phyloP scores from a whole-genome alignment of 768 basidiomycete species.

The Auriscalpium microsporum region DNA sequence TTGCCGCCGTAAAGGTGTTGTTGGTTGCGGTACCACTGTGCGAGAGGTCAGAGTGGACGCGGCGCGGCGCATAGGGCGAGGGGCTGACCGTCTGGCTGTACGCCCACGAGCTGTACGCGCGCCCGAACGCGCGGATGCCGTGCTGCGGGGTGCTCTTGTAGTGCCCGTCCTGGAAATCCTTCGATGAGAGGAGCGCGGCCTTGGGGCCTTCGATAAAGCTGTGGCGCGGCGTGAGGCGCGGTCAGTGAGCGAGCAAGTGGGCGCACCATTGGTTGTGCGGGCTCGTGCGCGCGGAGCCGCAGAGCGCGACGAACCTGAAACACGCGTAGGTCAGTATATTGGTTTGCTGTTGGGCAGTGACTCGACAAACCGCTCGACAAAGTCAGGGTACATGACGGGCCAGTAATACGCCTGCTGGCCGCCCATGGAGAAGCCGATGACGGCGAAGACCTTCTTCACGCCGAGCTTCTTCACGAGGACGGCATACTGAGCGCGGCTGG shows the following conservation, averaged over 20 bases:
- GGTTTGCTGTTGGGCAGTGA: not conserved
- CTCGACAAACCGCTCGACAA: conserved; percentile 34
- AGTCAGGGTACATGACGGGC: conserved; percentile 48
- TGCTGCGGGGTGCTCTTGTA: conserved; percentile 38
- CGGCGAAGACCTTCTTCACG: conserved; percentile 16
- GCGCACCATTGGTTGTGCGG: conserved; percentile 45
- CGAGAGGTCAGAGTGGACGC: not conserved
- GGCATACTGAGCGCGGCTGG: conserved; percentile 20
- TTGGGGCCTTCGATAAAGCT: conserved; percentile 57
- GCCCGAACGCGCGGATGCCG: conserved; percentile 47
- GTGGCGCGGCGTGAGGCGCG: not conserved
- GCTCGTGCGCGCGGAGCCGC: conserved; percentile 48
- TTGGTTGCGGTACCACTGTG: conserved; percentile 48
- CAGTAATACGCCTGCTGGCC: conserved; percentile 41
- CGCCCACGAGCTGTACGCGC: conserved; percentile 51
- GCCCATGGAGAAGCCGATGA: conserved; percentile 23
- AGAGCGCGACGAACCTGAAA: conserved; percentile 39
- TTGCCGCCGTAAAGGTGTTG: conserved; percentile 33
- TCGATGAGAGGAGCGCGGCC: conserved; percentile 43
- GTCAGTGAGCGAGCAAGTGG: not conserved
- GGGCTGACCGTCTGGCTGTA: conserved; percentile 43
- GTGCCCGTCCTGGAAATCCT: conserved; percentile 47
- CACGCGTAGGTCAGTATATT: not conserved
- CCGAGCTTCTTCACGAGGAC: conserved; percentile 19
- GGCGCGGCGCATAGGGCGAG: too few relatives aligned